Base-by-base conservation (phyloP, 441 rosid genomes). In the Euphorbia schlechtendalii region DNA sequence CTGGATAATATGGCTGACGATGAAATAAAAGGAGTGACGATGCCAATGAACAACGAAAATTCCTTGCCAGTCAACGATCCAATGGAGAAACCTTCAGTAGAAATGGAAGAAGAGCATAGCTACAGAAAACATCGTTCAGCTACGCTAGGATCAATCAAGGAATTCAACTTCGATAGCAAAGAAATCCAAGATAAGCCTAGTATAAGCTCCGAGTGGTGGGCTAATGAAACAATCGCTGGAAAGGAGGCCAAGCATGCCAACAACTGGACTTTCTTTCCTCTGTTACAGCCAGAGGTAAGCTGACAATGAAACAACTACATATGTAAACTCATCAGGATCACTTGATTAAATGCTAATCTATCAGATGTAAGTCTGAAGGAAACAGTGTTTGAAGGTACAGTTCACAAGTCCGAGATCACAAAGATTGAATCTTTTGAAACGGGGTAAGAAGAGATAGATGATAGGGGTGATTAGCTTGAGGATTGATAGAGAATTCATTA, bases 231-330 rank as follows among this genome's bases (percentile, higher is more conserved):
- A 66, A 86, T 86, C 55, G 83, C 84, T 6, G 87, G 92, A 61
- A 82, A 83, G 80, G 87, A 83, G 57, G 71, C 87, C n/a, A n/a
- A n/a, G n/a, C n/a, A n/a, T n/a, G n/a, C n/a, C 63, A 78, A 79
- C 72, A 81, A 73, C 71, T 90, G 95, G 99, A 85, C 89, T 64
- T 88, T 93, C 86, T 90, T 88, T 83, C 95, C 96, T 0, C 74
- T 86, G 74, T 81, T 90, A 76, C 92, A 89, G 73, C 88, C 99
- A 54, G 88, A 82, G 72, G 82, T 86, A 60, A 82, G 86, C 78
- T 90, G 82, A 90, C 69, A 69, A 51, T 56, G 58, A 40, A 41
- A 61, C 63, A n/a, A n/a, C n/a, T n/a, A n/a, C n/a, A n/a, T n/a
- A n/a, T n/a, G n/a, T n/a, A n/a, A n/a, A n/a, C n/a, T n/a, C n/a